Evolutionary conservation across 169 alveolate species (phyloP).

Genomic region (Babesia caballi): DNA sequence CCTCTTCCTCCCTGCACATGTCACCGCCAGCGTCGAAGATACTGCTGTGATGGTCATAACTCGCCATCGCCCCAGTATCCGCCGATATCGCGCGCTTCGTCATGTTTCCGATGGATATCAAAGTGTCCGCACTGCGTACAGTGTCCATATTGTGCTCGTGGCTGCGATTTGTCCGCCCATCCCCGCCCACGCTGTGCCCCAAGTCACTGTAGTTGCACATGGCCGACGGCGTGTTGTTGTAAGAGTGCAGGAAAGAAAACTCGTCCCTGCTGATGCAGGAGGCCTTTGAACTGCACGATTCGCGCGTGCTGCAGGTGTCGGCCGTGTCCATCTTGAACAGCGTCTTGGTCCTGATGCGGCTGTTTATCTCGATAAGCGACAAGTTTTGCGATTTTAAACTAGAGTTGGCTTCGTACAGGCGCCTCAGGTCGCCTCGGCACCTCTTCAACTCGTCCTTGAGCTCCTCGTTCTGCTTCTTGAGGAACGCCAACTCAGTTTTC

Average conservation of each 20-base stretch:
- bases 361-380: constrained; percentile 62
- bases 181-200: neutral
- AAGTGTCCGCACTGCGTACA: neutral
- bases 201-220: neutral
- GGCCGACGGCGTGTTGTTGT: constrained; percentile 4
- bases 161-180: neutral
- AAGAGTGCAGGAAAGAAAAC: neutral
- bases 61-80: neutral
- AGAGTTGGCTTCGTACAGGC: constrained; percentile 51
- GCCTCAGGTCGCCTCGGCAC: constrained; percentile 25
- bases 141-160: neutral
- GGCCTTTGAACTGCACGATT: constrained; percentile 13
- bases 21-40: neutral
- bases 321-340: constrained; percentile 31
- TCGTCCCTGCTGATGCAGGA: constrained; percentile 3
- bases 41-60: neutral
- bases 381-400: constrained; percentile 53
- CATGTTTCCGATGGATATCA: neutral
- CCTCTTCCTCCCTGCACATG: neutral
- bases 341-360: constrained; percentile 46
- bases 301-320: constrained; percentile 28
- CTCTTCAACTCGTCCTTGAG: constrained; percentile 17
- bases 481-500: constrained; percentile 26
- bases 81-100: neutral
- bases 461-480: constrained; percentile 29